These are phyloP conservation scores for Aspergillus aculeatus DNA, from an alignment of 2,329 filamentous ascomycete genomes.

Conservation along the genomic window DNA sequence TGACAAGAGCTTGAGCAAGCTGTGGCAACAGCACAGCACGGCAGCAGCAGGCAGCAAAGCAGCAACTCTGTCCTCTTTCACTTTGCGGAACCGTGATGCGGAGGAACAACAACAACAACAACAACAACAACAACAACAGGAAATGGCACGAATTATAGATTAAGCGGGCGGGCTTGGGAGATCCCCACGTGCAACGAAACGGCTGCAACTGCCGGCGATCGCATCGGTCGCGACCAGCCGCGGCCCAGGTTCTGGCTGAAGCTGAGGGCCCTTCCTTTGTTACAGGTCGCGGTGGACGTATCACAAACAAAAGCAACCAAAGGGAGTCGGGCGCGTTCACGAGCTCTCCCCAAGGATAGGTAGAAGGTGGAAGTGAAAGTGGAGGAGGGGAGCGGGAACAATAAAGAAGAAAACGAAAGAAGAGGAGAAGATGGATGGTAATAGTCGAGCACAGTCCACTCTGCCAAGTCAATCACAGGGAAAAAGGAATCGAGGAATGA, in stretches of 20 bases:
- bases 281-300: neutral
- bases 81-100: neutral
- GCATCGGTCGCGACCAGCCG: neutral
- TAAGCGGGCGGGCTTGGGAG: neutral
- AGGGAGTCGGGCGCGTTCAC: neutral
- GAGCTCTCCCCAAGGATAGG: neutral
- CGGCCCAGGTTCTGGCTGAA: neutral
- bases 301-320: neutral
- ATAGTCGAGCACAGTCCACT: neutral
- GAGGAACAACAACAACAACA: neutral
- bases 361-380: neutral
- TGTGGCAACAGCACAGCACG: neutral
- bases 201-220: slow-evolving; percentile 5
- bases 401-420: neutral
- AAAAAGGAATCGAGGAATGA: neutral
- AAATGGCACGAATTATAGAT: neutral
- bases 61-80: neutral
- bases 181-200: slow-evolving; percentile 4
- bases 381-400: neutral
- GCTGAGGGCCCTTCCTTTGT: neutral
- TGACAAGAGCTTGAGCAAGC: neutral
- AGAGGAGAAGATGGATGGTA: neutral
- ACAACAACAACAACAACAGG: neutral
- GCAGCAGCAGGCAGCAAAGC: neutral
- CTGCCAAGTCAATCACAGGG: neutral